Conservation (phyloP, 1,139 yeast genomes). For the Pneumocystis jirovecii region DNA sequence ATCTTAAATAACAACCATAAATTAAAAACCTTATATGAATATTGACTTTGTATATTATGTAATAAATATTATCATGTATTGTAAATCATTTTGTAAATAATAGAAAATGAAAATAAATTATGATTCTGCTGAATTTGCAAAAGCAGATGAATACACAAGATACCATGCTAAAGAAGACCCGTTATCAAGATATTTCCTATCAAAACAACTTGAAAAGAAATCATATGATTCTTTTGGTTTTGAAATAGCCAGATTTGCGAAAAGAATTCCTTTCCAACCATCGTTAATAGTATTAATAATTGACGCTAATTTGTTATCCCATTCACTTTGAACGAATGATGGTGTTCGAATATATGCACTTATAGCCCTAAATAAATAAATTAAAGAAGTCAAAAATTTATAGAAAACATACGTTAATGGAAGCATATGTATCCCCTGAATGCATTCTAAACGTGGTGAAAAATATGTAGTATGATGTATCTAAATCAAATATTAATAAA, state of each 20-base stretch:
- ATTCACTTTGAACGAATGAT: conserved; percentile 61
- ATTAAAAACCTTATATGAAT: neutral
- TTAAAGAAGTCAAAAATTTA: neutral
- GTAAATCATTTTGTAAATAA: neutral
- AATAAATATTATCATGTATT: neutral
- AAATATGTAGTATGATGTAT: conserved; percentile 84
- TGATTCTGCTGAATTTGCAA: conserved; percentile 7
- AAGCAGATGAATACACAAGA: conserved; percentile 56
- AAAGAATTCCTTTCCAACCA: conserved; percentile 82
- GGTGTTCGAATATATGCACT: conserved; percentile 62
- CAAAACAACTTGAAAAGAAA: neutral
- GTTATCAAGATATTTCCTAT: conserved; percentile 45
- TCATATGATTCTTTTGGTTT: neutral
- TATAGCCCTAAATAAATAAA: conserved; percentile 21
- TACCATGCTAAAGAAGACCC: conserved; percentile 92
- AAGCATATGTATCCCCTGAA: conserved; percentile 91
- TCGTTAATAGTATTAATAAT: conserved; percentile 43
- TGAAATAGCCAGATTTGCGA: conserved; percentile 39
- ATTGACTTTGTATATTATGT: neutral
- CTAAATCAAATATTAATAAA: conserved; percentile 46
- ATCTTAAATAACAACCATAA: too few relatives aligned
- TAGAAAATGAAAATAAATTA: neutral
- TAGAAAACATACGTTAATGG: conserved; percentile 52
- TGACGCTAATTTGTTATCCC: conserved; percentile 41
- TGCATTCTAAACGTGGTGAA: conserved; percentile 61